Evolutionary conservation across 768 basidiomycete genomes (phyloP), one percentile per base, ranked within the genome.

Genomic region (Boletus insuetus): DNA sequence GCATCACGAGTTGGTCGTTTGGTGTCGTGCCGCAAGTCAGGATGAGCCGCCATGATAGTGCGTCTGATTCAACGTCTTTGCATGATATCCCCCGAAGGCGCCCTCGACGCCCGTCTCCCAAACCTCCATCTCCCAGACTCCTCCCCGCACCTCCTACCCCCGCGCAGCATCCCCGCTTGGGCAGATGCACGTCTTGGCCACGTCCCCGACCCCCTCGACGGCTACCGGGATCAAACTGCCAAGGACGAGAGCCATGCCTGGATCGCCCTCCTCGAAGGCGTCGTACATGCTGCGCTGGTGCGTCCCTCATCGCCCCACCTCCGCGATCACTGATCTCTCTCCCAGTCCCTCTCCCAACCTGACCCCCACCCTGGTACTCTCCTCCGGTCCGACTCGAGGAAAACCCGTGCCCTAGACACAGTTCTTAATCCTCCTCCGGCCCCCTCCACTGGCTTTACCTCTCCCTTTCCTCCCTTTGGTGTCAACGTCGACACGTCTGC

Each of bases 211-310:
- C 68, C 75, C 6, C 71, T 88, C 32, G 87, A 91, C 65, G 91
- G 90, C 12, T 92, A 89, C 66, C 77, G 68, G 35, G 78, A 87
- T 58, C 74, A 79, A 45, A 69, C 73, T 19, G 75, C 86, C 22
- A 76, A 79, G 46, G 84, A 89, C 61, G 91, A 94, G 68, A 88
- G 88, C 61, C 79, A 83, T 41, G 91, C 91, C 1, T 94, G 91
- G 91, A 80, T 91, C 24, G 75, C 88, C 3, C 77, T 94, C 32
- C 80, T 94, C 39, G 89, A 94, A 68, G 84, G 85, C 35, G 74
- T 79, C 44, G 82, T 94, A 8, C 91, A 91, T 67, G 85, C 87
- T 59, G 86, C 88, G 13, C 68, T 94, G 71, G 85, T 91, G 59
- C 51, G 82, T 74, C 13, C 57, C 32, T 44, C 51, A 20, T 16